Base-by-base conservation (phyloP, 495 filamentous ascomycete genomes). In the Tuber aestivum region DNA sequence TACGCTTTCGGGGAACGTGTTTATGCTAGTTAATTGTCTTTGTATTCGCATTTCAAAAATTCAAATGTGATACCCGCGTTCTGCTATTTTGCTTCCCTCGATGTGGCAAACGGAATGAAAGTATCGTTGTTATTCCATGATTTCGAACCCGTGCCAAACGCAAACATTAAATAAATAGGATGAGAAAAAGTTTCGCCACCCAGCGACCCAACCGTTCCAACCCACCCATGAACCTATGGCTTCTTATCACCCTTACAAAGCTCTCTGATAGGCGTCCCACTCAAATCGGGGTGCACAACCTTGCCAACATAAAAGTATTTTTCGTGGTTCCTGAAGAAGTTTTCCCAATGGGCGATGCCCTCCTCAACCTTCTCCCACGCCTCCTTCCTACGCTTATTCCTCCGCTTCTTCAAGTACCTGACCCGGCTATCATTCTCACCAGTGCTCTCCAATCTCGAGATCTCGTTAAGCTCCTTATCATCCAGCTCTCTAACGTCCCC, bases 231-330 rank as follows among this genome's bases (percentile, higher is more conserved):
- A n/a, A n/a, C n/a, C n/a, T 65, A 82, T 78, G 86, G 83, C 77
- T 84, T 80, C 77, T 79, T 81, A 74, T 87, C 86, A 23, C 80
- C 78, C 73, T 86, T 84, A 83, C 88, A 90, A 72, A 88, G 83
- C 81, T 83, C 84, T 83, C 85, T 85, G 78, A 85, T 82, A 72
- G 81, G 70, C 70, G 74, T 72, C 82, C 84, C 73, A 37, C 83
- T 83, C 70, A 83, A 72, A 80, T 76, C 70, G 81, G 83, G 71
- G 65, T 82, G 81, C 75, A 85, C 79, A 7, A 95, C 88, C 81
- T 84, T 87, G 10, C 93, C 93, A 37, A 93, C 91, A 84, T 88
- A 87, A 77, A 88, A 87, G 84, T 96, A 96, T 86, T 89, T 92
- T 81, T 89, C 85, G 82, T 89, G 90, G n/a, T 87, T 90, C 83